Evolutionary conservation across 352 stramenopile genomes (phyloP), one percentile per base, ranked within the genome.

Genomic region (Pseudoperonospora humuli): DNA sequence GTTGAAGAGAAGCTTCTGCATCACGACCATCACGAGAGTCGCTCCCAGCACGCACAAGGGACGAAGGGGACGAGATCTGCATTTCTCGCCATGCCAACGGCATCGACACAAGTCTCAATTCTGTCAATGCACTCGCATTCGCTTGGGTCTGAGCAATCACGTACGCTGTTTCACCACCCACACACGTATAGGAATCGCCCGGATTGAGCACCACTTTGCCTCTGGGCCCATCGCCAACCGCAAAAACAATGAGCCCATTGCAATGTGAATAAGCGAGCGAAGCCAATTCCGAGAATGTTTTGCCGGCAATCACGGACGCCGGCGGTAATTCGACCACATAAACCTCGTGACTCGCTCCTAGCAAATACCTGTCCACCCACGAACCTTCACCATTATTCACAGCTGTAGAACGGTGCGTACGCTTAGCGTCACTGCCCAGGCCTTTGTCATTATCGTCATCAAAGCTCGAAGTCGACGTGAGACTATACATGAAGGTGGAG

Each of bases 401-500:
- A 20, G 48, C 52, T 10, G 37, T 50, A 27, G 21, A 65, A 39
- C 50, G 50, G 17, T 51, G 55, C 1, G 33, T 42, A 21, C 41
- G 59, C 35, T 65, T 69, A 13, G 54, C 45, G 34, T 74, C 45
- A 24, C 50, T 57, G 8, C 54, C 45, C 0, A 67, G 39, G 8
- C 44, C 54, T 45, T 77, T 68, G 32, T 76, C 45, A 5, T 64
- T 67, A 27, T 63, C 55, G 41, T 67, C 59, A 45, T 69, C 63
- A 36, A 64, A 85, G 39, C 76, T 89, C 6, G 80, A 89, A 7
- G 77, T 88, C 3, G 75, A 84, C 19, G 80, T 93, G 21, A 93
- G 50, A 29, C 86, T 90, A 56, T 93, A 93, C 29, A 93, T 87
- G 50, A 93, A 80, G 8, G 80, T 93, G 2, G 80, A 90, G 36